Percentiles rank a stretch among this genome's conserved stretches.
phyloP scores from a whole-genome alignment of 192 early-diverging fungal genomes.

The Mortierella hygrophila region DNA sequence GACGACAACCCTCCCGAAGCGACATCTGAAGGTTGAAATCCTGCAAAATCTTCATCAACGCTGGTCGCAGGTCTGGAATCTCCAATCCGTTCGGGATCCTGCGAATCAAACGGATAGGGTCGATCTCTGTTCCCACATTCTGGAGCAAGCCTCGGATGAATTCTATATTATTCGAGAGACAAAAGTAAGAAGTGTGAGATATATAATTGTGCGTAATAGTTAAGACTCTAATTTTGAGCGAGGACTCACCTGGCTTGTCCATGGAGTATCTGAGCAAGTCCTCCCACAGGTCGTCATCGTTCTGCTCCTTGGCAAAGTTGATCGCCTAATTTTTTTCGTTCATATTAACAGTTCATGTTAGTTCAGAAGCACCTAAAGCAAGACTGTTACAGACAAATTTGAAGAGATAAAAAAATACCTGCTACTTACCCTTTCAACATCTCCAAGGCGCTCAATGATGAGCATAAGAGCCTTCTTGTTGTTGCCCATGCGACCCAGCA shows the following conservation, averaged over 20 bases:
- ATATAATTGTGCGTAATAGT: neutral
- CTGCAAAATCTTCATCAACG: constrained; percentile 90
- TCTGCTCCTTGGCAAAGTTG: constrained; percentile 98
- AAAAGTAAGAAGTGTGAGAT: constrained; percentile 14
- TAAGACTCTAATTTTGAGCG: too few relatives aligned
- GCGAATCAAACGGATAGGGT: constrained; percentile 84
- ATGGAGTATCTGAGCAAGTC: constrained; percentile 93
- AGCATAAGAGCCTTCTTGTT: constrained; percentile 93
- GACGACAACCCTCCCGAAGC: constrained; percentile 90
- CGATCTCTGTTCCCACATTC: constrained; percentile 88
- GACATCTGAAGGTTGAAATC: constrained; percentile 95
- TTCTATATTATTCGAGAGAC: constrained; percentile 52
- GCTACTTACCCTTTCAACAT: constrained; percentile 83
- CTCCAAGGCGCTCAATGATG: constrained; percentile 90
- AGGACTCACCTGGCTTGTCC: constrained; percentile 89
- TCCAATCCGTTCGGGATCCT: constrained; percentile 83
- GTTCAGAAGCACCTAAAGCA: neutral
- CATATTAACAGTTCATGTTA: neutral
- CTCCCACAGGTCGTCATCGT: constrained; percentile 95
- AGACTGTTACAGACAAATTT: neutral
- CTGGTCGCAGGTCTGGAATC: constrained; percentile 85
- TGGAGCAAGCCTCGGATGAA: constrained; percentile 95
- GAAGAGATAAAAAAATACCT: constrained; percentile 12
- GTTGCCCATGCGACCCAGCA: constrained; percentile 98
- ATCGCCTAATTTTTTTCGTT: constrained; percentile 76